phyloP scores from a whole-genome alignment of 352 stramenopile genomes.

The Phytophthora podocarpi region DNA sequence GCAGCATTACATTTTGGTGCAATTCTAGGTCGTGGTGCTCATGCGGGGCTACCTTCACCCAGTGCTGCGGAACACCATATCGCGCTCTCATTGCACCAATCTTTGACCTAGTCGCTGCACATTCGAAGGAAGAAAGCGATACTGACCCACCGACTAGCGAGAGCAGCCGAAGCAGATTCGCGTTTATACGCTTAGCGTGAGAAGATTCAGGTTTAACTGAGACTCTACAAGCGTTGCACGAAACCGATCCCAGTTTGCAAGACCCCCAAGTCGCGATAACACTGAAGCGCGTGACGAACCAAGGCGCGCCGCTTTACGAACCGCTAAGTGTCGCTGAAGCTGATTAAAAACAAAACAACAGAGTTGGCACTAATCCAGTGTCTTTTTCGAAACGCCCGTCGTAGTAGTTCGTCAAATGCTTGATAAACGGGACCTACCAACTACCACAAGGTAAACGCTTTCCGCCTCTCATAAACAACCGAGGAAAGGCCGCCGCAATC shows the following conservation, averaged over 20 bases:
- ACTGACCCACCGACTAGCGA: slow-evolving; percentile 2
- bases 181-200: slow-evolving; percentile 1
- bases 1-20: no score
- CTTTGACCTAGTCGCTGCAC: neutral
- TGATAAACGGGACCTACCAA: neutral
- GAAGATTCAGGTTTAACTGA: neutral
- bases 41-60: neutral
- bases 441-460: neutral
- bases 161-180: neutral
- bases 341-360: slow-evolving; percentile 18
- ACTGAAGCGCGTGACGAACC: neutral
- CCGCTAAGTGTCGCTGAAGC: neutral
- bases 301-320: neutral
- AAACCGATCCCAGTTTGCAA: slow-evolving; percentile 1
- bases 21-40: slow-evolving; percentile 11
- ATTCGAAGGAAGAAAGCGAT: neutral
- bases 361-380: neutral
- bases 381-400: slow-evolving; percentile 10
- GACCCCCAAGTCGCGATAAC: neutral
- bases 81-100: neutral
- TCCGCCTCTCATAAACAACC: slow-evolving; percentile 2
- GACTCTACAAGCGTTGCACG: neutral
- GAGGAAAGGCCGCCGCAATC: slow-evolving; percentile 5
- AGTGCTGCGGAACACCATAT: slow-evolving; percentile 1
- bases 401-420: slow-evolving; percentile 3